phyloP scores from a whole-genome alignment of 352 stramenopile genomes.

The Pythium rhizo-oryzae region DNA sequence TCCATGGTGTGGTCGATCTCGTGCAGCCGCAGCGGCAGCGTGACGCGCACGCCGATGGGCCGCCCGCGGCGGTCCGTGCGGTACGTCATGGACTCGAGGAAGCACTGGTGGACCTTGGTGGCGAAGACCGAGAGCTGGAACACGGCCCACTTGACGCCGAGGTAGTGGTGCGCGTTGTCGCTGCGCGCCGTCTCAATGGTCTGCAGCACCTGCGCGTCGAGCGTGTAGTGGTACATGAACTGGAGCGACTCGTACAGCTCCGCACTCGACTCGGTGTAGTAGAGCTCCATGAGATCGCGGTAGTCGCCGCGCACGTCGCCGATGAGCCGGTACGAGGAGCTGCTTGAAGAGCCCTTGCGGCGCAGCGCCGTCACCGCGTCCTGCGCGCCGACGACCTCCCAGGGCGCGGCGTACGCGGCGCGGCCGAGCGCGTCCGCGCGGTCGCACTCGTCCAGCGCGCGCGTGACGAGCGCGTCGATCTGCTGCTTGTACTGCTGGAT shows the following conservation, averaged over 20 bases:
- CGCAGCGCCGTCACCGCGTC: conserved; percentile 17
- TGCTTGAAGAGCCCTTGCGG: background rate
- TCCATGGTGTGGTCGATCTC: conserved; percentile 58
- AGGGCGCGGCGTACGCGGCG: conserved; percentile 6
- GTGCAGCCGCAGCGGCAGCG: conserved; percentile 57
- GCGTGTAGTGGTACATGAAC: conserved; percentile 61
- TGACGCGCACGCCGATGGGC: conserved; percentile 73
- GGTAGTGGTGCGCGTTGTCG: conserved; percentile 45
- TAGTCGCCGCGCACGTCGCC: conserved; percentile 67
- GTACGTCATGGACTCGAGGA: conserved; percentile 78
- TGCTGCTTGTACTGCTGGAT: conserved; percentile 10
- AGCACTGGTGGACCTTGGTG: conserved; percentile 69
- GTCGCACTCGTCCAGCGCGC: conserved; percentile 19
- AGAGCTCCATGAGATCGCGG: conserved; percentile 66
- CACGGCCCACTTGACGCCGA: conserved; percentile 86
- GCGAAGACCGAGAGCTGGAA: conserved; percentile 59
- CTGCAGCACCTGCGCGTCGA: conserved; percentile 69
- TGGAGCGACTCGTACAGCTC: conserved; percentile 73
- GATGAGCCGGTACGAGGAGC: conserved; percentile 49
- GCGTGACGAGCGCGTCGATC: conserved; percentile 1
- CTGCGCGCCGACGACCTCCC: conserved; percentile 18
- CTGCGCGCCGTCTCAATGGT: conserved; percentile 72
- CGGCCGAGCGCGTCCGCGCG: conserved; percentile 16
- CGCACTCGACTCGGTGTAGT: conserved; percentile 50
- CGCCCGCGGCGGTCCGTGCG: conserved; percentile 58